These are phyloP conservation scores for Taiwanofungus camphoratus DNA, from an alignment of 1,284 basidiomycete genomes.

Conservation along the genomic window DNA sequence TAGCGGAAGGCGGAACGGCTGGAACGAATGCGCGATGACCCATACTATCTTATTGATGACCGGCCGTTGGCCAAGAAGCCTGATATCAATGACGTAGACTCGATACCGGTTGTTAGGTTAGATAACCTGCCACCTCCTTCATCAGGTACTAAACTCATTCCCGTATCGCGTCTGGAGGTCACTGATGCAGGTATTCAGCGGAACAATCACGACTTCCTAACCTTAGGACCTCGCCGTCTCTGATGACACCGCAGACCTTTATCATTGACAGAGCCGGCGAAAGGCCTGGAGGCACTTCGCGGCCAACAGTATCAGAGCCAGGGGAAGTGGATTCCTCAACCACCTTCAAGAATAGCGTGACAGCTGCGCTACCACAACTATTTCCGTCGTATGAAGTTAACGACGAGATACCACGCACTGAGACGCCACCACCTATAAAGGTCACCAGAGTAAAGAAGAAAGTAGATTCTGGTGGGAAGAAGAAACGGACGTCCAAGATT, in stretches of 20 bases:
- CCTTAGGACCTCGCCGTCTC: conserved; percentile 23
- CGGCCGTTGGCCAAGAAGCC: conserved; percentile 31
- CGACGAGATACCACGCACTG: conserved; percentile 38
- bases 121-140: conserved; percentile 58
- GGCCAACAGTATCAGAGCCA: conserved; percentile 17
- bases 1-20: conserved; percentile 72
- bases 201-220: conserved; percentile 23
- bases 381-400: conserved; percentile 56
- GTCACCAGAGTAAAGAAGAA: conserved; percentile 73
- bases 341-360: conserved; percentile 15
- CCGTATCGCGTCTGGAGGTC: background rate
- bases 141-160: conserved; percentile 28
- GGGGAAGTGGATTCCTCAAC: conserved; percentile 16
- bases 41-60: conserved; percentile 81
- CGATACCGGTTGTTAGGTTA: conserved; percentile 79
- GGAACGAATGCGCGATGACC: conserved; percentile 75
- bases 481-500: conserved; percentile 45
- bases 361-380: conserved; percentile 32
- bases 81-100: conserved; percentile 63
- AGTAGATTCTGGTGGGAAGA: conserved; percentile 47
- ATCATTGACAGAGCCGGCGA: conserved; percentile 78
- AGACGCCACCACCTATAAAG: conserved; percentile 66
- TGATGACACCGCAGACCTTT: conserved; percentile 31
- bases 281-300: conserved; percentile 65
- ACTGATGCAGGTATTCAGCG: conserved; percentile 11